phyloP scores from a whole-genome alignment of 169 alveolate species.

The Plasmodium vivax region DNA sequence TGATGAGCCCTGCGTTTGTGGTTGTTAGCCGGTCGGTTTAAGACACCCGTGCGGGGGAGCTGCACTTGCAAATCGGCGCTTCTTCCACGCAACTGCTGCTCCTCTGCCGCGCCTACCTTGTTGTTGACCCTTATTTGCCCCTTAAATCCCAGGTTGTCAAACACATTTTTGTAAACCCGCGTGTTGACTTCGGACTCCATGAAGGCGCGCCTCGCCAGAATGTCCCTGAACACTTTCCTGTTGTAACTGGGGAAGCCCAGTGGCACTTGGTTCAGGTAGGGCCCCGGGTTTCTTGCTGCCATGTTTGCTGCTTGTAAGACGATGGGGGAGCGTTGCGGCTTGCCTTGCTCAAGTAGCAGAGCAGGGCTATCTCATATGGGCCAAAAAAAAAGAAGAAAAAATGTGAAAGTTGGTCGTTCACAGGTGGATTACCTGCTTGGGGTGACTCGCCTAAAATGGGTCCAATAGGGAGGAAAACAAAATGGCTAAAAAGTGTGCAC shows the following conservation, averaged over 20 bases:
- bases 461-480: neutral
- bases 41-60: neutral
- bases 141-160: conserved; percentile 84
- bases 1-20: neutral
- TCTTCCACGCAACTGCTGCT: neutral
- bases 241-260: conserved; percentile 88
- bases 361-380: neutral
- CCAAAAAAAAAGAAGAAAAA: neutral
- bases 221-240: conserved; percentile 82
- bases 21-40: neutral
- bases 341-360: neutral
- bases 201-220: conserved; percentile 83
- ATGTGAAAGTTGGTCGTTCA: neutral
- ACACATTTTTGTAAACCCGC: conserved; percentile 84
- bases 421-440: neutral
- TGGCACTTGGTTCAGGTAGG: conserved; percentile 85
- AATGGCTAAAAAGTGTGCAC: neutral
- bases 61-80: neutral
- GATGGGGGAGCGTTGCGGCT: neutral
- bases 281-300: conserved; percentile 92
- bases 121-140: conserved; percentile 86
- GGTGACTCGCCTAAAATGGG: neutral
- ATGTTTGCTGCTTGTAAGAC: conserved; percentile 49
- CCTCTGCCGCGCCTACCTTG: conserved; percentile 73
- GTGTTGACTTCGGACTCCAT: conserved; percentile 88